phyloP scores from a whole-genome alignment of 1,284 basidiomycete species.

The Microbotryum silenes-acaulis region DNA sequence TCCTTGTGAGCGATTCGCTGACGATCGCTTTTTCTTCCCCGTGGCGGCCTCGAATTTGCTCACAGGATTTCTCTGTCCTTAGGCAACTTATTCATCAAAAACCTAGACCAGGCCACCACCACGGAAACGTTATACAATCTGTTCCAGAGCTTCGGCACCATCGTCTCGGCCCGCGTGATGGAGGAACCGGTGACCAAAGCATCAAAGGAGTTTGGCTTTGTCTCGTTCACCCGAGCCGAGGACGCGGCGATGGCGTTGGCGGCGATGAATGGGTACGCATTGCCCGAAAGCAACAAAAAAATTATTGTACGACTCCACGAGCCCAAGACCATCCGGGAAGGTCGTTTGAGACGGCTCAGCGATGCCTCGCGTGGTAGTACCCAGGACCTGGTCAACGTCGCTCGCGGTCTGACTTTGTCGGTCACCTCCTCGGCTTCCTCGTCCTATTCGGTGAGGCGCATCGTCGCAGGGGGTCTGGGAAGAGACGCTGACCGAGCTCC shows the following conservation, averaged over 20 bases:
- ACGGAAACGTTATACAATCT: slow-evolving; percentile 71
- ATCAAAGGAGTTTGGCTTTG: slow-evolving; percentile 91
- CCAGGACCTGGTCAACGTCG: too few species aligned
- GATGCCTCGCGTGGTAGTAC: too few species aligned
- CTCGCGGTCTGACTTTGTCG: too few species aligned
- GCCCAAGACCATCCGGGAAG: slow-evolving; percentile 76
- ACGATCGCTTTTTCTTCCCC: background rate
- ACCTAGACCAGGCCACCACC: slow-evolving; percentile 73
- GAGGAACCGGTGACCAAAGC: slow-evolving; percentile 65
- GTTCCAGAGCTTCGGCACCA: slow-evolving; percentile 47
- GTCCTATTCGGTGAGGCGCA: too few species aligned
- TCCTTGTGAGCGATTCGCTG: slow-evolving; percentile 2
- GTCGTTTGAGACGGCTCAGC: slow-evolving; percentile 51
- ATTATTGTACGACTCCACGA: slow-evolving; percentile 80
- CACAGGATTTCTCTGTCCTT: background rate
- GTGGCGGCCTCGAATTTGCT: background rate
- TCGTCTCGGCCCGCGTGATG: slow-evolving; percentile 79
- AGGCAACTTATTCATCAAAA: slow-evolving; percentile 47
- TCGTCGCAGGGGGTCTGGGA: too few species aligned
- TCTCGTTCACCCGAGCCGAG: slow-evolving; percentile 52
- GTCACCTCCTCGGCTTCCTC: too few species aligned
- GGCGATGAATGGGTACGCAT: slow-evolving; percentile 63
- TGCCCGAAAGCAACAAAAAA: slow-evolving; percentile 57
- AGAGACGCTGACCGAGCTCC: too few species aligned
- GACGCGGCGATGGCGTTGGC: slow-evolving; percentile 62